These are phyloP conservation scores for Inga leiocalycina DNA, from an alignment of 306 rosid genomes.

Conservation along the genomic window DNA sequence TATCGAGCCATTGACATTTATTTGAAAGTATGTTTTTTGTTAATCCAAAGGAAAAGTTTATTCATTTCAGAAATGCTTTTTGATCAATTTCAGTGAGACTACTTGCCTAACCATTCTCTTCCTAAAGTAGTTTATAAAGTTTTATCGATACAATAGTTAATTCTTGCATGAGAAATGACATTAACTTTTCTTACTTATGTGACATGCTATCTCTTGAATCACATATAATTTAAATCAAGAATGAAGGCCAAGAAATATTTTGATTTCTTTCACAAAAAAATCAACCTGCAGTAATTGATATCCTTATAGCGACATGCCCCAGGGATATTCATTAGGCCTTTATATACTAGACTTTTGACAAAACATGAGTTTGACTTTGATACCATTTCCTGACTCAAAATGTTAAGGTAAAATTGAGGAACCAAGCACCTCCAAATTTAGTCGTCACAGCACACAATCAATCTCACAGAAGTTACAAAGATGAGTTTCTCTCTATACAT, in stretches of 20 bases:
- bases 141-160: not conserved
- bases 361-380: not conserved
- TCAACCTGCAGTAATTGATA: too few relatives aligned
- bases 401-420: not conserved
- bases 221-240: too few relatives aligned
- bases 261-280: too few relatives aligned
- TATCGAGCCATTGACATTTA: slow-evolving; percentile 22
- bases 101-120: not conserved
- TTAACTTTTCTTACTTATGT: not conserved
- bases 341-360: not conserved
- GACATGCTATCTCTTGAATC: too few relatives aligned
- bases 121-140: not conserved
- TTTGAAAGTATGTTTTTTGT: slow-evolving; percentile 29
- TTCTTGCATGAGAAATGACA: not conserved
- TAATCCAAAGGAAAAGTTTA: not conserved
- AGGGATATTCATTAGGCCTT: not conserved
- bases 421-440: not conserved
- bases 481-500: not conserved
- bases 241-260: too few relatives aligned
- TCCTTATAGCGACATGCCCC: too few relatives aligned
- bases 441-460: not conserved
- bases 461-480: not conserved
- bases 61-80: not conserved
- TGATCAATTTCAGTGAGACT: not conserved
- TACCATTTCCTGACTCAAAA: not conserved